These are phyloP conservation scores for Aspergillus sp. DNA, from an alignment of 2,329 filamentous ascomycete genomes.

Conservation along the genomic window DNA sequence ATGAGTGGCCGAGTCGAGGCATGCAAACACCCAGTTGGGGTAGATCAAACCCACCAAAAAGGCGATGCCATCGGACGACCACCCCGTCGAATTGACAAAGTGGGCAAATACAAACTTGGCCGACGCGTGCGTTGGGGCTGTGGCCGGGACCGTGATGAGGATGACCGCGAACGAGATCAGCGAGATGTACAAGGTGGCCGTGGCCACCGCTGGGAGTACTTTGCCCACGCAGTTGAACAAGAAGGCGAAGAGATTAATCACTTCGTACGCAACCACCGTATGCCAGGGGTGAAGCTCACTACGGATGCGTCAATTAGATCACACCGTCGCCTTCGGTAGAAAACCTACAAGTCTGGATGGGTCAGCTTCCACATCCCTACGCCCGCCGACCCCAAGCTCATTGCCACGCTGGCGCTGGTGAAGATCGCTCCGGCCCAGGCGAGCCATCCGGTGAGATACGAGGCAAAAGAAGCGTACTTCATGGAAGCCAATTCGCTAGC, in stretches of 20 bases:
- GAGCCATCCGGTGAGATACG: constrained; percentile 52
- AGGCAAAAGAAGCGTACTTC: constrained; percentile 45
- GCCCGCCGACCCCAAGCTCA: constrained; percentile 48
- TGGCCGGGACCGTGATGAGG: constrained; percentile 49
- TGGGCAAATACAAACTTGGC: constrained; percentile 53
- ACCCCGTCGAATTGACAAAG: constrained; percentile 54
- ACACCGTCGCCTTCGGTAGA: not conserved
- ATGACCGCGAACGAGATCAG: constrained; percentile 51
- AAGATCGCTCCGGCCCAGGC: constrained; percentile 56
- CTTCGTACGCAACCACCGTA: constrained; percentile 46
- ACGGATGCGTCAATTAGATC: not conserved
- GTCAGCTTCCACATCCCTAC: constrained; percentile 54
- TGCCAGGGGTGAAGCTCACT: constrained; percentile 37
- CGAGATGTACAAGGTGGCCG: constrained; percentile 46
- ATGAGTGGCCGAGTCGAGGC: constrained; percentile 52
- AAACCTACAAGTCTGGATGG: constrained; percentile 53
- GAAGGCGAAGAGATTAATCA: constrained; percentile 49
- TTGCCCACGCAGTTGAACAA: constrained; percentile 48
- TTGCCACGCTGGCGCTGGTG: constrained; percentile 53
- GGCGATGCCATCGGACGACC: constrained; percentile 47
- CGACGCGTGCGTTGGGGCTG: constrained; percentile 44
- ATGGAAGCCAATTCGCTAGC: constrained; percentile 48
- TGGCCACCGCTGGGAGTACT: constrained; percentile 39
- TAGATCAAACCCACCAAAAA: constrained; percentile 55
- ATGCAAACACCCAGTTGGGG: constrained; percentile 52